phyloP scores from a whole-genome alignment of 2,329 filamentous ascomycete genomes.

The Alternaria infectoria region DNA sequence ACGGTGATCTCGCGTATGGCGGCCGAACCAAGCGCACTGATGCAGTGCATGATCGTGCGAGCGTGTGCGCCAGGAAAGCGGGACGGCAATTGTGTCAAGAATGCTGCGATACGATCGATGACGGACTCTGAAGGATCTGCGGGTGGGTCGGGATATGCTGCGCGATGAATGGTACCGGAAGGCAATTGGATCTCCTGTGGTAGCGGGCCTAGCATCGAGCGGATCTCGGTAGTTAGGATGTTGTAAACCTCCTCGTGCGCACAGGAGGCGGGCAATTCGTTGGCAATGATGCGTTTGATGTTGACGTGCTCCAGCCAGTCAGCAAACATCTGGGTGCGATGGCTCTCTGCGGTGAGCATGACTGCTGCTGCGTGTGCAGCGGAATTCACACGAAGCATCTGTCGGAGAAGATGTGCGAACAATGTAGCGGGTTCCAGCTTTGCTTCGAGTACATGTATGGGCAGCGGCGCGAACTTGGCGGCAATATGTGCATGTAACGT shows the following conservation, averaged over 20 bases:
- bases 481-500: conserved; percentile 81
- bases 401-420: conserved; percentile 84
- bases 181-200: conserved; percentile 70
- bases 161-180: conserved; percentile 57
- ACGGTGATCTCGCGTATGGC: conserved; percentile 84
- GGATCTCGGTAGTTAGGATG: conserved; percentile 66
- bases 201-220: conserved; percentile 72
- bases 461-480: conserved; percentile 83
- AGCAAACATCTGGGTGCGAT: conserved; percentile 92
- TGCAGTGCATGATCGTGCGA: conserved; percentile 75
- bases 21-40: conserved; percentile 76
- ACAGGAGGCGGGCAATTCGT: conserved; percentile 59
- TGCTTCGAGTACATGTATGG: conserved; percentile 81
- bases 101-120: conserved; percentile 78
- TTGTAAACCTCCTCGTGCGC: conserved; percentile 63
- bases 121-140: conserved; percentile 57
- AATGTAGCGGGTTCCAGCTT: conserved; percentile 88
- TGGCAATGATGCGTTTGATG: conserved; percentile 62
- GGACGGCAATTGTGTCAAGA: conserved; percentile 70
- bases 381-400: conserved; percentile 88
- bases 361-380: conserved; percentile 93
- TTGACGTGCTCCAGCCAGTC: conserved; percentile 78
- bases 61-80: conserved; percentile 77
- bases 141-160: conserved; percentile 28
- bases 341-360: conserved; percentile 86